phyloP scores from a whole-genome alignment of 2,329 filamentous ascomycete genomes.

The Thielaviopsis populi region DNA sequence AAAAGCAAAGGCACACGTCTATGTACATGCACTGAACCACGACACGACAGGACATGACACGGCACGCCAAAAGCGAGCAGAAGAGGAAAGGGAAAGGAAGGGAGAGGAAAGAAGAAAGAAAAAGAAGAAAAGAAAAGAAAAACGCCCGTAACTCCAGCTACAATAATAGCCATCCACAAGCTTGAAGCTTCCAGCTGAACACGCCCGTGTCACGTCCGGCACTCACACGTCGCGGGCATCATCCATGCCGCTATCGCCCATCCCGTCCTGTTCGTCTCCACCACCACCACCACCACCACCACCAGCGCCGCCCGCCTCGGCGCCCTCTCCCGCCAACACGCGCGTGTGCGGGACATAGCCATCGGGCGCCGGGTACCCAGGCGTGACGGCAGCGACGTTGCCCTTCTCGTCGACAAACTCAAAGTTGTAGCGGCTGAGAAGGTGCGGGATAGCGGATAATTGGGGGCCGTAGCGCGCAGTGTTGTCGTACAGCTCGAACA shows the following conservation, averaged over 20 bases:
- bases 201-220: no score
- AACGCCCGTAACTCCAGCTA: constrained; percentile 3
- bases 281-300: no score
- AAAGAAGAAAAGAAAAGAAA: not conserved
- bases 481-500: constrained; percentile 98
- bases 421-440: constrained; percentile 91
- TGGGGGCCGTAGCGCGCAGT: constrained; percentile 89
- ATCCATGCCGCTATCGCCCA: constrained; percentile 31
- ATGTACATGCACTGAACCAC: not conserved
- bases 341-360: constrained; percentile 49
- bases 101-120: not conserved
- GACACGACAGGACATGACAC: not conserved
- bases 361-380: constrained; percentile 43
- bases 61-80: no score
- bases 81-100: not conserved
- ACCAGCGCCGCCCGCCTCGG: constrained; percentile 27
- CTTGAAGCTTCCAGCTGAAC: no score
- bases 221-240: constrained; percentile 15
- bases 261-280: not conserved
- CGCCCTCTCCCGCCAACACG: constrained; percentile 46
- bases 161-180: not conserved
- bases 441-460: constrained; percentile 86
- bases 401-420: constrained; percentile 93
- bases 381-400: constrained; percentile 71
- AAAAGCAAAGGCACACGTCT: not conserved